These are phyloP conservation scores for Eucalyptus guilfoylei DNA, from an alignment of 345 rosid species.

Conservation along the genomic window DNA sequence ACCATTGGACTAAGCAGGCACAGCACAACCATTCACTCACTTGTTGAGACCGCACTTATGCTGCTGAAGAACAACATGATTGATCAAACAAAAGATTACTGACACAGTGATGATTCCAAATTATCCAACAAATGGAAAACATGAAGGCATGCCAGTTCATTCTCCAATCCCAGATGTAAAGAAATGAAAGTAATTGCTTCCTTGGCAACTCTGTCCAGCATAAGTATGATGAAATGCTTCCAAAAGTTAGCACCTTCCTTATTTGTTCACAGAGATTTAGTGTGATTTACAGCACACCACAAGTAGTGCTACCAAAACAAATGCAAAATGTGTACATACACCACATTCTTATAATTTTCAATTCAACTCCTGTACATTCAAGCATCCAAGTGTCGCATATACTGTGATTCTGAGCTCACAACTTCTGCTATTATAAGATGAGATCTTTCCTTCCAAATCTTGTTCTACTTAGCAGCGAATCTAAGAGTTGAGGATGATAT, in stretches of 20 bases:
- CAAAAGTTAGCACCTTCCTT: background rate
- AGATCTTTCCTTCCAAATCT: background rate
- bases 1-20: conserved; percentile 59
- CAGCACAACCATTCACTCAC: conserved; percentile 41
- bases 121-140: background rate
- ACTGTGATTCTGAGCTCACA: background rate
- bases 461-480: background rate
- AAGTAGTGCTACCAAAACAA: background rate
- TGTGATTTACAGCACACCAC: background rate
- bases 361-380: background rate
- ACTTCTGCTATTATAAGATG: background rate
- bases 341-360: background rate
- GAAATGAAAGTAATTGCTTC: background rate
- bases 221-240: background rate
- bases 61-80: background rate
- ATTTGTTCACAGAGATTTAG: background rate
- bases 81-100: background rate
- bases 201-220: background rate
- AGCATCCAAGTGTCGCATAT: background rate
- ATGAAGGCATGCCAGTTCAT: background rate
- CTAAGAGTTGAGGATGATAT: background rate
- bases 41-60: conserved; percentile 16
- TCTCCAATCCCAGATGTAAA: background rate
- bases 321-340: background rate
- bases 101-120: background rate